Evolutionary conservation across 805 yeast species (phyloP), one percentile per base, ranked within the genome.

Genomic region (Hyphopichia homilentoma): DNA sequence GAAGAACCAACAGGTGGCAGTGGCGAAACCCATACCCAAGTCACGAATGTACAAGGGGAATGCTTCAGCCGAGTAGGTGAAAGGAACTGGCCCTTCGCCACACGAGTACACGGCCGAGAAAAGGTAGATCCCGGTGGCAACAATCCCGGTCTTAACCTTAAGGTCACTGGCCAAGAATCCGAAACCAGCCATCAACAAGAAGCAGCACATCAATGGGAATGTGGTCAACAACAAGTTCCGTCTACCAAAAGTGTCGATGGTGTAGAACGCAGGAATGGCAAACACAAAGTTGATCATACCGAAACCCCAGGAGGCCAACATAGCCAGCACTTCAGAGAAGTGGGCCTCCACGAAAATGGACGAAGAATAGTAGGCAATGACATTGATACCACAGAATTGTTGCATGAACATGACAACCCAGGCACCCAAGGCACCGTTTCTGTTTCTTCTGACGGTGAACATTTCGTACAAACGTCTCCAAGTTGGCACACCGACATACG

Each of bases 21-120:
- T 79, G 18, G 89, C 90, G 41, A 79, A 66, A 2, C 88, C 79
- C 79, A 86, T 81, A 33, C 90, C 89, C 33, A 84, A 61, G 44
- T 85, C 88, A 60, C 94, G 76, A 40, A 84, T 75, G 49, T 82
- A 81, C 48, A 84, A 66, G 39, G 90, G 86, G 64, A 82, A 65
- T 47, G 82, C 84, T 57, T 86, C 95, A 7, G 95, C 94, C 16
- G 88, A 80, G 52, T 86, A 84, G 2, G 93, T 82, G 63, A 86
- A 86, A 3, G 95, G 94, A 27, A 86, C 93, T 9, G 93, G 94
- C 27, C 95, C 95, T 55, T 83, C 86, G 34, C 94, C 90, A 3
- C 84, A 77, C 0, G 94, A 83, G 59, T 86, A 86, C 35, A 82
- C 81, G 26, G 77, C 70, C 0, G 86, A 66, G 57, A 74, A 85